These are phyloP conservation scores for Pulveroboletus ravenelii DNA, from an alignment of 768 basidiomycete genomes.

Conservation along the genomic window DNA sequence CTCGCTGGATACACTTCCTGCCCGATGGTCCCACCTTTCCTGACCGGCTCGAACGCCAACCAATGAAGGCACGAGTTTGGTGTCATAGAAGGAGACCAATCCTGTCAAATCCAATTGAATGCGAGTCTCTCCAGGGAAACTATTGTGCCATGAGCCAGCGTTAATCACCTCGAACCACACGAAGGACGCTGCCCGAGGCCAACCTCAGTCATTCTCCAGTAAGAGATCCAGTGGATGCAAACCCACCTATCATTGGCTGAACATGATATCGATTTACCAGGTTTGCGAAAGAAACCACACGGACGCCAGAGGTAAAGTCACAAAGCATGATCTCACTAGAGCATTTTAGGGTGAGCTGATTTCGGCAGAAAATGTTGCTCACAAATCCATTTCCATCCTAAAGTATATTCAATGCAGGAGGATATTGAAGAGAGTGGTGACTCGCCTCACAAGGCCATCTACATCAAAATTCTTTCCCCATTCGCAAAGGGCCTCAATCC, in stretches of 20 bases:
- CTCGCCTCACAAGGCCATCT: conserved; percentile 45
- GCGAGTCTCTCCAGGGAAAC: conserved; percentile 34
- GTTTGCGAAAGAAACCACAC: conserved; percentile 18
- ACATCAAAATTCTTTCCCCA: conserved; percentile 40
- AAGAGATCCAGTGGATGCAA: not conserved
- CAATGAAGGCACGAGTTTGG: conserved; percentile 28
- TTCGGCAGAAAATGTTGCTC: not conserved
- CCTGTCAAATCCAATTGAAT: conserved; percentile 31
- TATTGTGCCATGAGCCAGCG: conserved; percentile 31
- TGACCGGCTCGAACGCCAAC: conserved; percentile 19
- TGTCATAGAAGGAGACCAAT: conserved; percentile 37
- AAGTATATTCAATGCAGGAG: not conserved
- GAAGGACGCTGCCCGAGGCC: not conserved
- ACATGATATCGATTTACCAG: not conserved
- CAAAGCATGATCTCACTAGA: conserved; percentile 25
- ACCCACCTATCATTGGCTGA: not conserved
- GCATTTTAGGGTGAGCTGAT: not conserved
- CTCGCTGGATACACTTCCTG: conserved; percentile 17
- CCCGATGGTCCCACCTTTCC: conserved; percentile 32
- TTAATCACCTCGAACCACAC: conserved; percentile 1
- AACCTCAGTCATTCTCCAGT: not conserved
- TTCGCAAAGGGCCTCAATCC: conserved; percentile 38
- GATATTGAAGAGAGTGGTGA: not conserved
- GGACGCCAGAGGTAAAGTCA: conserved; percentile 23
- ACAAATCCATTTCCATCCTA: conserved; percentile 33